These are phyloP conservation scores for Mycena olivaceomarginata DNA, from an alignment of 768 basidiomycete species.

Conservation along the genomic window DNA sequence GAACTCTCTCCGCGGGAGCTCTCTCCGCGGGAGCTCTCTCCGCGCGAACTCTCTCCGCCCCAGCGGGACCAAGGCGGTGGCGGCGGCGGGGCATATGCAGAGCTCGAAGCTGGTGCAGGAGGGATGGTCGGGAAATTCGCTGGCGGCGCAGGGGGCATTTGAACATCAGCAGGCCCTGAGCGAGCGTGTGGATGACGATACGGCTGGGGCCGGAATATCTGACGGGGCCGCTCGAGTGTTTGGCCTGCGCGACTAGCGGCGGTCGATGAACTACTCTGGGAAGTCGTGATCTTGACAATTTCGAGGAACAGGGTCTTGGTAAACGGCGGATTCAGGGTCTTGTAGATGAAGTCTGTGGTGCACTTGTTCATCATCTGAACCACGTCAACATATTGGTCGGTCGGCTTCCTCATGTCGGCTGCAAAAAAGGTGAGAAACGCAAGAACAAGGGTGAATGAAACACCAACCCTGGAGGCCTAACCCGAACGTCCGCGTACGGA, in stretches of 20 bases:
- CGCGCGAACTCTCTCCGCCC: slow-evolving; percentile 7
- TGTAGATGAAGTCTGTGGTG: slow-evolving; percentile 83
- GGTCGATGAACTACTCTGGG: slow-evolving; percentile 19
- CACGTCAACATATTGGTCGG: slow-evolving; percentile 81
- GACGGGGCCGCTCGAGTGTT: slow-evolving; percentile 29
- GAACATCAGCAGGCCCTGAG: slow-evolving; percentile 3
- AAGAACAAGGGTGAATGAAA: slow-evolving; percentile 17
- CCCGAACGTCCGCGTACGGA: slow-evolving; percentile 85
- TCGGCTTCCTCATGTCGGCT: slow-evolving; percentile 65
- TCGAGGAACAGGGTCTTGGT: slow-evolving; percentile 85
- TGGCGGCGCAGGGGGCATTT: slow-evolving; percentile 4
- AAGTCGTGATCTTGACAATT: slow-evolving; percentile 66
- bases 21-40: not conserved
- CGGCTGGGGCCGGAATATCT: slow-evolving; percentile 37
- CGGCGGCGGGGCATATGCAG: slow-evolving; percentile 12
- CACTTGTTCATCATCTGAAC: slow-evolving; percentile 84
- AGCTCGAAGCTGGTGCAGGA: not conserved
- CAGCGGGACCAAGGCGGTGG: slow-evolving; percentile 39
- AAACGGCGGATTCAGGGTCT: slow-evolving; percentile 78
- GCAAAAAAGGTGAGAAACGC: slow-evolving; percentile 37
- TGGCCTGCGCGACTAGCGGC: not conserved
- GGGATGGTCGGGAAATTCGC: not conserved
- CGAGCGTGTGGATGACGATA: slow-evolving; percentile 41
- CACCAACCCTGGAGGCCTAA: slow-evolving; percentile 78
- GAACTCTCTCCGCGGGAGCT: not conserved